Base-by-base conservation (phyloP, 192 early-diverging fungal species). In the Globomyces pollinis-pini region DNA sequence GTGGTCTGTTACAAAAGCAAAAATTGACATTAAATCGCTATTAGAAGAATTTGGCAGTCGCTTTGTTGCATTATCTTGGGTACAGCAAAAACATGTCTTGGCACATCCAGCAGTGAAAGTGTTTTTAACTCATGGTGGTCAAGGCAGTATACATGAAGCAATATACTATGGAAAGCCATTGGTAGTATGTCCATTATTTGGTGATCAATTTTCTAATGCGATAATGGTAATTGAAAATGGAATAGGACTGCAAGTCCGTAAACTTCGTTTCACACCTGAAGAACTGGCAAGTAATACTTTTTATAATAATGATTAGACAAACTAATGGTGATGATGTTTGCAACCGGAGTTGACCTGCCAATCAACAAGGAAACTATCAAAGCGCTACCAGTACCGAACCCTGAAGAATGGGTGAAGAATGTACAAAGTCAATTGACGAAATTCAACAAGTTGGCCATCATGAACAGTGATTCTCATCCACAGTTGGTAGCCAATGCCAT, bases 191-290 rank as follows among this genome's bases (percentile, higher is more conserved):
- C 13, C 13, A 5, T 18, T 52, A 16, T 52, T 52, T 52, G 50
- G 50, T 3, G 50, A 52, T 18, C 50, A 52, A 52, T 38, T 38
- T 18, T 52, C 18, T 9, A 52, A 52, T 20, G 41, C 41, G 18
- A 42, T 42, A 4, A 18, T 18, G 3, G 41, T 18, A 12, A 9
- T 16, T 16, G 41, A 42, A 42, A 18, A 9, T 16, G 18, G 18
- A 42, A 42, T 42, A 4, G 41, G 41, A 42, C n/a, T 42, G 5
- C 15, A 42, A 42, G 18, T 16, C 41, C 11, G 18, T 4, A 42
- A 42, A 16, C 11, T 42, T 9, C 15, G 18, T 3, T 42, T 42
- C 18, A 42, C 41, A 5, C 41, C 41, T n/a, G n/a, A n/a, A n/a
- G n/a, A n/a, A n/a, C n/a, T n/a, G n/a, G n/a, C n/a, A n/a, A n/a